Evolutionary conservation across 768 basidiomycete species (phyloP).

Genomic region (Hebeloma cylindrosporum): DNA sequence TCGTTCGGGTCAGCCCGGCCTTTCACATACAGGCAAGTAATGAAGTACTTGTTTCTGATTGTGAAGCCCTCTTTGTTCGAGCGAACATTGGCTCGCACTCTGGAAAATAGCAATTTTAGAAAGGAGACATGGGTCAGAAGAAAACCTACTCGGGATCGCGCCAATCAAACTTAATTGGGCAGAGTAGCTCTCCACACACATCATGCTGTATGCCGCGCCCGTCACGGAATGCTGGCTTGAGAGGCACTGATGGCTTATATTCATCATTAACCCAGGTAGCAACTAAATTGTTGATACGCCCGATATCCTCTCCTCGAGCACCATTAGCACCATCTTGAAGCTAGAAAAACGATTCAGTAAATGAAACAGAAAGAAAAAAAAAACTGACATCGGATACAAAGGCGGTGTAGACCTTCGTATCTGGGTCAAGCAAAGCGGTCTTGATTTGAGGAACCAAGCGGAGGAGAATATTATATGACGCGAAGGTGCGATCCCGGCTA

Average conservation of each 20-base stretch:
- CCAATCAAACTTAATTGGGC: slow-evolving; percentile 29
- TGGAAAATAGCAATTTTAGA: slow-evolving; percentile 6
- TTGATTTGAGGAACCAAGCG: too few species aligned
- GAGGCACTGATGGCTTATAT: slow-evolving; percentile 1
- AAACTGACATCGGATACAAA: background rate
- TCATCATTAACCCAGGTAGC: slow-evolving; percentile 20
- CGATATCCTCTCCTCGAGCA: slow-evolving; percentile 24
- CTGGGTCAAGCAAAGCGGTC: background rate
- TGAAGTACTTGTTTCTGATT: too few species aligned
- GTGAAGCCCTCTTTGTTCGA: slow-evolving; percentile 9
- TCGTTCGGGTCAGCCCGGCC: slow-evolving; percentile 6
- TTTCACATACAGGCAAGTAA: slow-evolving; percentile 14
- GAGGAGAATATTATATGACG: too few species aligned
- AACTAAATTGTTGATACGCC: slow-evolving; percentile 11
- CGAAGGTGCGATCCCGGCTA: background rate
- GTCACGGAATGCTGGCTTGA: background rate
- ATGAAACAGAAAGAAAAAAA: background rate
- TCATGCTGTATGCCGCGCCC: slow-evolving; percentile 20
- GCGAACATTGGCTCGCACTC: slow-evolving; percentile 18
- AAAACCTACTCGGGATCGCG: slow-evolving; percentile 18
- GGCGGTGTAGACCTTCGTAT: background rate
- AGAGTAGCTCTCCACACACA: slow-evolving; percentile 26
- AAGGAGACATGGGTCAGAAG: background rate
- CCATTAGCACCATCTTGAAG: slow-evolving; percentile 22
- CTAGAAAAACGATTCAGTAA: background rate